Conservation (phyloP, 805 yeast genomes). For the Candida tammaniensis region DNA sequence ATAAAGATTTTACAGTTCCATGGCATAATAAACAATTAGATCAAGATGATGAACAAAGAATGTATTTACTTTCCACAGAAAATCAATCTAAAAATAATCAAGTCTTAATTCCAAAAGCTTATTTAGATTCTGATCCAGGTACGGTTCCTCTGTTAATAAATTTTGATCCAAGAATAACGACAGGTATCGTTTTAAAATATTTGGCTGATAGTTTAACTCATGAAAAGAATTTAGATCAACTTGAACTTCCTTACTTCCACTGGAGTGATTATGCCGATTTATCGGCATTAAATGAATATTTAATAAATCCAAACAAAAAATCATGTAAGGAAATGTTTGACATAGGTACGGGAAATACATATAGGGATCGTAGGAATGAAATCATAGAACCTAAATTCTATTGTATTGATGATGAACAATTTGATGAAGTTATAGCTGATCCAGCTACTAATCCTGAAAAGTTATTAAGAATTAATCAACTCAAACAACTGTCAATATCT, state of each 20-base stretch:
- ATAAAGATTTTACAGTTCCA: slow-evolving; percentile 4
- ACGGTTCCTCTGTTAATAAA: slow-evolving; percentile 10
- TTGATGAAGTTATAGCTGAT: slow-evolving; percentile 12
- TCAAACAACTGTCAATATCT: slow-evolving; percentile 11
- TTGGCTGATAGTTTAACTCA: slow-evolving; percentile 13
- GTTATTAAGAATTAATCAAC: not conserved
- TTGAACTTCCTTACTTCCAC: slow-evolving; percentile 23
- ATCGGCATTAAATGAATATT: slow-evolving; percentile 17
- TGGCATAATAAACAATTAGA: slow-evolving; percentile 6
- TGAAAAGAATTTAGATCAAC: slow-evolving; percentile 4
- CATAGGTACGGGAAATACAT: slow-evolving; percentile 9
- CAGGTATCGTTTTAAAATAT: slow-evolving; percentile 19
- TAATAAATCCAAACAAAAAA: slow-evolving; percentile 13
- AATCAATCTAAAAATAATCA: slow-evolving; percentile 6
- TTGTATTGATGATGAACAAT: slow-evolving; percentile 25
- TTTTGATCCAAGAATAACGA: slow-evolving; percentile 30
- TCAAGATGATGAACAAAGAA: slow-evolving; percentile 7
- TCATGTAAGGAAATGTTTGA: slow-evolving; percentile 19
- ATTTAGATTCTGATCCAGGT: slow-evolving; percentile 7
- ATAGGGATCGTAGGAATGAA: slow-evolving; percentile 10
- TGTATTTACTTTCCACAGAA: slow-evolving; percentile 11
- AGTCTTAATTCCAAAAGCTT: slow-evolving; percentile 14
- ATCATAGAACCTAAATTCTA: slow-evolving; percentile 13
- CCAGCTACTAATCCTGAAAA: not conserved
- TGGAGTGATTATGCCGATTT: slow-evolving; percentile 33